Conservation (phyloP, 2,329 filamentous ascomycete genomes). For the Pseudocercospora crystallina region DNA sequence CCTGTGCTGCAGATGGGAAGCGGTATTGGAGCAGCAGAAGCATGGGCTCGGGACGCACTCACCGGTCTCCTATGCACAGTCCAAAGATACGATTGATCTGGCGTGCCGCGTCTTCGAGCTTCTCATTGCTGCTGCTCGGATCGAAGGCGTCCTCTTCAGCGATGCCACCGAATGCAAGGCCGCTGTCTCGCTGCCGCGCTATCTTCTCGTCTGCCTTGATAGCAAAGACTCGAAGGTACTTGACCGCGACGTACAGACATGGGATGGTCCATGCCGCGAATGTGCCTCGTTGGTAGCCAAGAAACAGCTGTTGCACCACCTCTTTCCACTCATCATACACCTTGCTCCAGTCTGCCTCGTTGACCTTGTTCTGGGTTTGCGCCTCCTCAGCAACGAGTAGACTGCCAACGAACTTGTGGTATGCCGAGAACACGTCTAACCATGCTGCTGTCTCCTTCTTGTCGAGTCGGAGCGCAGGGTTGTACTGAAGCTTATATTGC, state of each 20-base stretch:
- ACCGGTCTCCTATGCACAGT: constrained; percentile 87
- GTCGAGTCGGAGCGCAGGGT: constrained; percentile 43
- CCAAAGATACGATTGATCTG: constrained; percentile 91
- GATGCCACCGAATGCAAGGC: constrained; percentile 47
- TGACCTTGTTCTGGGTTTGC: constrained; percentile 41
- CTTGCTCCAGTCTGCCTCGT: constrained; percentile 67
- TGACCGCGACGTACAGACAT: constrained; percentile 82
- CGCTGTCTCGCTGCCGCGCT: constrained; percentile 46
- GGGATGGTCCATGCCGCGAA: constrained; percentile 93
- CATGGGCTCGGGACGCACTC: constrained; percentile 33
- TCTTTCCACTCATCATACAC: constrained; percentile 91
- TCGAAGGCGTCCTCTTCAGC: constrained; percentile 84
- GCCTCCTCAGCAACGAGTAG: constrained; percentile 66
- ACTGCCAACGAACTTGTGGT: constrained; percentile 79
- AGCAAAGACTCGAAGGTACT: constrained; percentile 82
- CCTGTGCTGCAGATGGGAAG: constrained; percentile 12
- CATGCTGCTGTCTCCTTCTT: constrained; percentile 72
- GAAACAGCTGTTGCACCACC: constrained; percentile 70
- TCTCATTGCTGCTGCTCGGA: constrained; percentile 74
- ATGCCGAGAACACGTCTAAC: constrained; percentile 78
- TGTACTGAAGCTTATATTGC: constrained; percentile 67
- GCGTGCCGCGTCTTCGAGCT: constrained; percentile 85
- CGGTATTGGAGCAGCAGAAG: background rate
- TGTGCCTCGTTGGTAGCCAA: constrained; percentile 73
- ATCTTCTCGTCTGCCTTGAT: constrained; percentile 81